Evolutionary conservation across 768 basidiomycete genomes (phyloP), one percentile per base, ranked within the genome.

Genomic region (Podaxis sp.): DNA sequence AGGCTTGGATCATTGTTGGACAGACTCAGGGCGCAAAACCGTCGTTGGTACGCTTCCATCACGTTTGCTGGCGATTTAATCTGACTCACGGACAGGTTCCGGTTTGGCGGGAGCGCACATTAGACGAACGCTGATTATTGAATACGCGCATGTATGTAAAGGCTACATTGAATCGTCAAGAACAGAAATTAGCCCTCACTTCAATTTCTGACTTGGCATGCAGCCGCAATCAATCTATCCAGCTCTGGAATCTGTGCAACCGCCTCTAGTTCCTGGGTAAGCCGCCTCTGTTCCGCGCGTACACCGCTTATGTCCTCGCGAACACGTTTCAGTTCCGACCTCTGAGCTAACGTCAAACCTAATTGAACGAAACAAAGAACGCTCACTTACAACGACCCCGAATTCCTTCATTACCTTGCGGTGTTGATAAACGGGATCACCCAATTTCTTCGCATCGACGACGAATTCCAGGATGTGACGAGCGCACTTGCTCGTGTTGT

Each of bases 1-100:
- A 62, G 29, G 49, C 36, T 56, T 7, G 55, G 54, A 6, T 49
- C 36, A 4, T 50, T 62, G 46, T 22, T 56, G 2, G 36, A 15
- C 19, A 13, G 37, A 25, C 37, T 62, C 43, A 62, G 55, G 22
- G 29, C 22, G 25, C 59, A 61, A n/a, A 55, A 61, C 24, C 40
- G 19, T 19, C 52, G 53, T 19, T 22, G 61, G 54, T 53, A 43
- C 19, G 58, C 25, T 13, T 15, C 15, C 8, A 7, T 46, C 17
- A 17, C 17, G 4, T 5, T 24, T 46, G n/a, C 19, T 2, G 13
- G 46, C 3, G 2, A 19, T 50, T 12, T 50, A 7, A 17, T 6
- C 49, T 50, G 49, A 50, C 22, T 24, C 33, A 17, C 3, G 3
- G 4, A 58, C 27, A 60, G 59, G 38, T 53, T 41, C 17, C 50